Evolutionary conservation across 2,329 filamentous ascomycete species (phyloP).

Genomic region (Penicillium sp.): DNA sequence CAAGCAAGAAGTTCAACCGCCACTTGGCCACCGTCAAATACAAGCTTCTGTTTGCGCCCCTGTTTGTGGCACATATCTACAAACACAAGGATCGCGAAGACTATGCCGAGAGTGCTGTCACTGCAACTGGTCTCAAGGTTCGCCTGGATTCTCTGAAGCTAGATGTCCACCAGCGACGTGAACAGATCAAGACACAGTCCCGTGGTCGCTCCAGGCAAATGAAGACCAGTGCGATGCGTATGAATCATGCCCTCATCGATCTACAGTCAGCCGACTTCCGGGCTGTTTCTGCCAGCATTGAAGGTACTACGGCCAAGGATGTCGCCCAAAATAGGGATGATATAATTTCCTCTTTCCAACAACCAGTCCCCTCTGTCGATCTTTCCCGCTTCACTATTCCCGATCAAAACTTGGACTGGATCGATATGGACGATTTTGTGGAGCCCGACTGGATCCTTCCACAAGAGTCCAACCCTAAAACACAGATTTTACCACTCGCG

Average conservation of each 20-base stretch:
- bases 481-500: constrained; percentile 88
- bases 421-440: constrained; percentile 99
- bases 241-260: constrained; percentile 92
- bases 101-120: constrained; percentile 75
- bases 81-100: constrained; percentile 97
- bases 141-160: constrained; percentile 97
- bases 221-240: constrained; percentile 89
- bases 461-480: constrained; percentile 86
- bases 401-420: constrained; percentile 93
- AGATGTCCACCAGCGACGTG: constrained; percentile 89
- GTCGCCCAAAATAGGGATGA: constrained; percentile 66
- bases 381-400: constrained; percentile 92
- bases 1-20: constrained; percentile 96
- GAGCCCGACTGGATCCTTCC: constrained; percentile 96
- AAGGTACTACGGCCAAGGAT: constrained; percentile 76
- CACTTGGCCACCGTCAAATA: constrained; percentile 99
- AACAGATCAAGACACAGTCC: constrained; percentile 84
- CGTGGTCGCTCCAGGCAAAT: constrained; percentile 76
- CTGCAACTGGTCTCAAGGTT: constrained; percentile 94
- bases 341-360: constrained; percentile 60
- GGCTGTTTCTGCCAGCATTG: constrained; percentile 88
- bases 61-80: constrained; percentile 96
- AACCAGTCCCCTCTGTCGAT: constrained; percentile 57
- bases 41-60: constrained; percentile 84
- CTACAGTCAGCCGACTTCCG: constrained; percentile 89